phyloP scores from a whole-genome alignment of 2,329 filamentous ascomycete genomes.

The Geosmithia putterillii region DNA sequence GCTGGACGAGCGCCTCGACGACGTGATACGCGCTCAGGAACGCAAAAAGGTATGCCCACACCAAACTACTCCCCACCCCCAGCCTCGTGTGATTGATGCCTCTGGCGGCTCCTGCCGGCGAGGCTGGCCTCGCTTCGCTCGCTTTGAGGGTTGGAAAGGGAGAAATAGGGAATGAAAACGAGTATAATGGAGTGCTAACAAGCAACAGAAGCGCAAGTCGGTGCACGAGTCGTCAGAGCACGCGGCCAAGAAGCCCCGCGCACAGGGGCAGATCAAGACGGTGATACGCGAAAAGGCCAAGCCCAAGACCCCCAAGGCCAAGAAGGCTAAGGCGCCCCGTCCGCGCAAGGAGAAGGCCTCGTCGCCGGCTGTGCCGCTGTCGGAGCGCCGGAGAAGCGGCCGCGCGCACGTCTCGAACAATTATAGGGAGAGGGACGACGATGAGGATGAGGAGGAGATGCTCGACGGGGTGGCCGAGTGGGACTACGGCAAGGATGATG shows the following conservation, averaged over 20 bases:
- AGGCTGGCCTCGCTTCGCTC: too few relatives aligned
- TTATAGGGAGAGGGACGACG: constrained; percentile 45
- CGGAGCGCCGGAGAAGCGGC: constrained; percentile 44
- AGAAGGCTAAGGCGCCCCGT: constrained; percentile 14
- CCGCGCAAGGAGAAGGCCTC: constrained; percentile 12
- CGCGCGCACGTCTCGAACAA: constrained; percentile 32
- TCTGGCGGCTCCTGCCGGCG: too few relatives aligned
- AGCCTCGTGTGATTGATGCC: too few relatives aligned
- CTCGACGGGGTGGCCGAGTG: constrained; percentile 46
- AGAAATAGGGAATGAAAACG: too few relatives aligned
- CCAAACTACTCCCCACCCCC: too few relatives aligned
- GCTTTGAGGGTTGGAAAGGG: too few relatives aligned
- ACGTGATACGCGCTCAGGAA: constrained; percentile 50
- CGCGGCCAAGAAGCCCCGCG: constrained; percentile 22
- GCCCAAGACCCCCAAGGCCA: constrained; percentile 21
- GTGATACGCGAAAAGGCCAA: constrained; percentile 24
- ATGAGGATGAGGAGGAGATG: constrained; percentile 50
- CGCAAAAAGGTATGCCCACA: constrained; percentile 58
- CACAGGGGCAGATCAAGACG: constrained; percentile 19
- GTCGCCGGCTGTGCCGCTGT: constrained; percentile 17
- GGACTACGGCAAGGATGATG: constrained; percentile 28
- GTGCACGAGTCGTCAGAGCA: constrained; percentile 35
- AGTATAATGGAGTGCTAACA: too few relatives aligned
- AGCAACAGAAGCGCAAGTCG: constrained; percentile 42
- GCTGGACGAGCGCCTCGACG: constrained; percentile 64